These are phyloP conservation scores for Diplodia sapinea DNA, from an alignment of 2,329 filamentous ascomycete genomes.

Conservation along the genomic window DNA sequence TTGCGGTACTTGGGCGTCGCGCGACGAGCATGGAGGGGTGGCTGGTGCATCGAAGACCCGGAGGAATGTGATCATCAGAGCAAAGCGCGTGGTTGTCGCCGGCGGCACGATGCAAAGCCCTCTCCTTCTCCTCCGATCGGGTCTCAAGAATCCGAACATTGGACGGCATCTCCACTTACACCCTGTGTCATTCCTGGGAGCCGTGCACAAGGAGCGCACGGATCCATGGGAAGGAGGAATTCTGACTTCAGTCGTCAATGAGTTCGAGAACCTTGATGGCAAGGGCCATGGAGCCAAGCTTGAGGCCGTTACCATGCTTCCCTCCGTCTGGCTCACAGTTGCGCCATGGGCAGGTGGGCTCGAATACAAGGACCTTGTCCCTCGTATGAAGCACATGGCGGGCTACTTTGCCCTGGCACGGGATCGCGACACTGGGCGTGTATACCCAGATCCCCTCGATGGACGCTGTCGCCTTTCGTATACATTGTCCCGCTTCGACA, in stretches of 20 bases:
- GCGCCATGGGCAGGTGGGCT: constrained; percentile 72
- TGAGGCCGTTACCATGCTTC: constrained; percentile 77
- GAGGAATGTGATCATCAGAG: constrained; percentile 72
- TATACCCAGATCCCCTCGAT: constrained; percentile 71
- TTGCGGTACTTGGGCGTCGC: constrained; percentile 74
- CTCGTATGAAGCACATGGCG: constrained; percentile 71
- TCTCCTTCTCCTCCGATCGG: constrained; percentile 75
- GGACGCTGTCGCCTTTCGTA: constrained; percentile 67
- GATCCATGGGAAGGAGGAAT: constrained; percentile 72
- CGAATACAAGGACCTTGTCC: constrained; percentile 72
- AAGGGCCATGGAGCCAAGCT: constrained; percentile 83
- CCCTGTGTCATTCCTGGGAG: constrained; percentile 65
- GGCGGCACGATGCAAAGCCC: constrained; percentile 79
- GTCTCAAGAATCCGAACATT: constrained; percentile 79
- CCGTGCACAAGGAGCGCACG: constrained; percentile 72
- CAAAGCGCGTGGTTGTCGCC: constrained; percentile 80
- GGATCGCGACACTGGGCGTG: constrained; percentile 75
- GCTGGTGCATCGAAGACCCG: constrained; percentile 58
- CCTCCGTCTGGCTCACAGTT: constrained; percentile 66
- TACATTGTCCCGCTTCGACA: constrained; percentile 70
- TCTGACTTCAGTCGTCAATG: constrained; percentile 76
- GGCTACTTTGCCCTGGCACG: constrained; percentile 76
- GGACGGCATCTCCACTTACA: constrained; percentile 84
- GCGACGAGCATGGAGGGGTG: constrained; percentile 67
- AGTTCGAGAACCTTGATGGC: constrained; percentile 81